Conservation (phyloP, 108 stramenopile genomes). For the Cyclotella cryptica region DNA sequence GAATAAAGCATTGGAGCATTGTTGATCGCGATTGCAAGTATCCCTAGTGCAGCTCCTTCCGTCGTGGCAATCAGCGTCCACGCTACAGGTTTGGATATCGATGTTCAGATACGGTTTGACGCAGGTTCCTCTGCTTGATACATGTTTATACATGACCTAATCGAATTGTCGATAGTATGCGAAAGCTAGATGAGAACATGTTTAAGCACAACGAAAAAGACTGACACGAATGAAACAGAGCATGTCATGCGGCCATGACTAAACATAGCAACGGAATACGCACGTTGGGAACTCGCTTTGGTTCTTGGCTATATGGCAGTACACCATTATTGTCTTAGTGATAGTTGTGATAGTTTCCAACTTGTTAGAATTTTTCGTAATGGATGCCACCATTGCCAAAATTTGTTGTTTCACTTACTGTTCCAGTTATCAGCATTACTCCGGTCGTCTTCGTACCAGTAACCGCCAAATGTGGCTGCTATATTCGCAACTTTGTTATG, state of each 20-base stretch:
- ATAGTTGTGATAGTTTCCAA: neutral
- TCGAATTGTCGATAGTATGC: no score
- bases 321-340: neutral
- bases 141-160: neutral
- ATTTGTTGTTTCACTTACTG: neutral
- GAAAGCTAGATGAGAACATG: no score
- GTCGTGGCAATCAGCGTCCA: slow-evolving; percentile 10
- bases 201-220: no score
- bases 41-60: slow-evolving; percentile 28
- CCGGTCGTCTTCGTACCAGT: neutral
- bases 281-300: slow-evolving; percentile 14
- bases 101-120: neutral
- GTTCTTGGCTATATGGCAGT: neutral
- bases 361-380: neutral
- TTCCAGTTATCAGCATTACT: slow-evolving; percentile 17
- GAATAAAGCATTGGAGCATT: slow-evolving; percentile 1
- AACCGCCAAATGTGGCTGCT: neutral
- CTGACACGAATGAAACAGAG: no score
- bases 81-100: neutral
- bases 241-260: no score
- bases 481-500: neutral
- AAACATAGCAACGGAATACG: neutral
- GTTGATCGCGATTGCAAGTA: neutral
- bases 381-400: neutral
- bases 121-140: neutral